These are phyloP conservation scores for Cryptococcus floricola DNA, from an alignment of 1,284 basidiomycete genomes.

Conservation along the genomic window DNA sequence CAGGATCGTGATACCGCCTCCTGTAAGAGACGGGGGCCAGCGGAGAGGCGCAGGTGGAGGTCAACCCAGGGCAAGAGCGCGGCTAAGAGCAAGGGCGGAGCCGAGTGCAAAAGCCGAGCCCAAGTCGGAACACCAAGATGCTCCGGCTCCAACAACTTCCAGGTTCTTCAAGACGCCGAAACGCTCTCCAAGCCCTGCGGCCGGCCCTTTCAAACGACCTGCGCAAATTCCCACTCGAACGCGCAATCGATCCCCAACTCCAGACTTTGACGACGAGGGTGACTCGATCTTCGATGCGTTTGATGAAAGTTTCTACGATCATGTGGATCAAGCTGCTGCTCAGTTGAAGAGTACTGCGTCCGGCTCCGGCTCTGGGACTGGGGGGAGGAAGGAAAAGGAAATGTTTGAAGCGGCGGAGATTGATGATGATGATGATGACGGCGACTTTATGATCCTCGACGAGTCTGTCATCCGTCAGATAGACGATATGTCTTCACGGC, in stretches of 20 bases:
- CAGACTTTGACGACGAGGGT: not conserved
- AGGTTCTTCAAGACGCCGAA: not conserved
- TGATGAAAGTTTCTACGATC: not conserved
- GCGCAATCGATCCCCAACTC: not conserved
- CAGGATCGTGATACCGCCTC: not conserved
- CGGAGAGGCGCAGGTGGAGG: not conserved
- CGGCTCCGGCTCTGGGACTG: not conserved
- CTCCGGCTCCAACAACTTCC: not conserved
- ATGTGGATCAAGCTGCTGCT: not conserved
- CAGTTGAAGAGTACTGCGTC: not conserved
- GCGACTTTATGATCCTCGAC: constrained; percentile 15
- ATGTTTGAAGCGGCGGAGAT: not conserved
- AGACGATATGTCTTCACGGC: constrained; percentile 6
- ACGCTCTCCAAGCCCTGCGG: not conserved
- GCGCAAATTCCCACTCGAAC: not conserved
- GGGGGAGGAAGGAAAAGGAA: not conserved
- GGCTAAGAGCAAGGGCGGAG: not conserved
- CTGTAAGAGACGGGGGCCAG: not conserved
- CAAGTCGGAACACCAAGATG: not conserved
- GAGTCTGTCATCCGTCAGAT: constrained; percentile 19
- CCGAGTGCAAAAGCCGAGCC: not conserved
- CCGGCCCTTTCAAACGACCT: not conserved
- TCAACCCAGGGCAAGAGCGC: too few relatives aligned
- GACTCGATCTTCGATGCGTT: constrained; percentile 2
- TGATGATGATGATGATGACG: not conserved